These are phyloP conservation scores for Coemansia guatemalensis DNA, from an alignment of 192 early-diverging fungal genomes.

Conservation along the genomic window DNA sequence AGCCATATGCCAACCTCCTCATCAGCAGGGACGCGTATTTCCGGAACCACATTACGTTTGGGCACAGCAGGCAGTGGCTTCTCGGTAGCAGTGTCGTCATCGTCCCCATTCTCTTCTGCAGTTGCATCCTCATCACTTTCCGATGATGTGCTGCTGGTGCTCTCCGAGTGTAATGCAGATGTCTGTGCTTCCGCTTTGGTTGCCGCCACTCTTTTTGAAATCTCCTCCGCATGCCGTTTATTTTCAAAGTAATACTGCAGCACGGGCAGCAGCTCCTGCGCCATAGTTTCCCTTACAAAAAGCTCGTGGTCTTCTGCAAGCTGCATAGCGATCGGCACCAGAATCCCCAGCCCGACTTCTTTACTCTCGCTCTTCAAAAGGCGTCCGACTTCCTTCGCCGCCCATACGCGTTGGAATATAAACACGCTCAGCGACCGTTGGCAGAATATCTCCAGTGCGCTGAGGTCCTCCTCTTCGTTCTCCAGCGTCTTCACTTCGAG, in stretches of 20 bases:
- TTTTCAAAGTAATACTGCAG: slow-evolving; percentile 44
- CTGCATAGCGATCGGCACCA: slow-evolving; percentile 53
- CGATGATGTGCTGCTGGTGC: neutral
- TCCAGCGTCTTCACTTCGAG: slow-evolving; percentile 38
- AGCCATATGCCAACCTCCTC: slow-evolving; percentile 26
- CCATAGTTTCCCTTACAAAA: slow-evolving; percentile 55
- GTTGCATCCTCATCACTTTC: neutral
- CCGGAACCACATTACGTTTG: slow-evolving; percentile 12
- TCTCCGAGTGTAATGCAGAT: neutral
- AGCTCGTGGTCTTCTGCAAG: slow-evolving; percentile 50
- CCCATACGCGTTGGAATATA: slow-evolving; percentile 55
- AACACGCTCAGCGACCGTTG: slow-evolving; percentile 43
- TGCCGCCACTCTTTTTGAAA: neutral
- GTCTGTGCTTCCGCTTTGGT: neutral
- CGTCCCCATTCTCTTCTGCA: neutral
- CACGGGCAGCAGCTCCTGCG: slow-evolving; percentile 39
- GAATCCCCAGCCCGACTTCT: slow-evolving; percentile 18
- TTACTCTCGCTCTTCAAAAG: slow-evolving; percentile 16
- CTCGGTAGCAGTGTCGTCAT: neutral
- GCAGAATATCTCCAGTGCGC: slow-evolving; percentile 42
- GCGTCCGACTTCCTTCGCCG: slow-evolving; percentile 42
- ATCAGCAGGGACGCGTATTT: neutral
- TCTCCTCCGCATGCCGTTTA: slow-evolving; percentile 4
- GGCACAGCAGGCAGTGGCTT: neutral
- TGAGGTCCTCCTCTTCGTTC: slow-evolving; percentile 46